Conservation (phyloP, 371 early-diverging fungal genomes). For the Blakeslea trispora region DNA sequence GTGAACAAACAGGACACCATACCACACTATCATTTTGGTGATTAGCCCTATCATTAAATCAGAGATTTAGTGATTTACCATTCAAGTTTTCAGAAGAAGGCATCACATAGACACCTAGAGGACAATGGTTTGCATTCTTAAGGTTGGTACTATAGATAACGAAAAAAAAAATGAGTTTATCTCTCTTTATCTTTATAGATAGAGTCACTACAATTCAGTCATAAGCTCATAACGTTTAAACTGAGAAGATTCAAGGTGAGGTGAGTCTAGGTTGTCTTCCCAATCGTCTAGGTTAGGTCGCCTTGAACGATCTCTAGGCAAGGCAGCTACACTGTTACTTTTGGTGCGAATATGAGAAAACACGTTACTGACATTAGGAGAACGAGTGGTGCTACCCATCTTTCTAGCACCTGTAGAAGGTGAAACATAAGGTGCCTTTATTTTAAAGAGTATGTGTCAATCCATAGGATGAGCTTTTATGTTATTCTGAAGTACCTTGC, state of each 20-base stretch:
- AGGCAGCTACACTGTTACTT: constrained; percentile 2
- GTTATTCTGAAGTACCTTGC: no score
- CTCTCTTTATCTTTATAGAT: no score
- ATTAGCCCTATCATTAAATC: no score
- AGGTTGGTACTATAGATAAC: constrained; percentile 61
- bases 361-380: constrained; percentile 32
- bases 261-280: constrained; percentile 15
- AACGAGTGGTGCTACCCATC: constrained; percentile 25
- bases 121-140: constrained; percentile 74
- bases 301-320: constrained; percentile 10
- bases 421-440: constrained; percentile 24
- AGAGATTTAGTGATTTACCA: no score
- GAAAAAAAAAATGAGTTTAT: no score
- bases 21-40: no score
- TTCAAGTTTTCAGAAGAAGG: constrained; percentile 69
- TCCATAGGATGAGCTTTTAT: no score
- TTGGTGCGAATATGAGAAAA: constrained; percentile 19
- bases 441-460: no score
- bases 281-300: constrained; percentile 18
- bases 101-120: constrained; percentile 81
- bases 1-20: constrained; percentile 84
- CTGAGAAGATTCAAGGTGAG: constrained; percentile 28
- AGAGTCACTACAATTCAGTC: constrained; percentile 54
- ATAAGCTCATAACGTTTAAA: constrained; percentile 55
- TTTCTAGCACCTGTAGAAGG: constrained; percentile 33